Conservation (phyloP, 352 stramenopile genomes). For the Phytophthora gonapodyides region DNA sequence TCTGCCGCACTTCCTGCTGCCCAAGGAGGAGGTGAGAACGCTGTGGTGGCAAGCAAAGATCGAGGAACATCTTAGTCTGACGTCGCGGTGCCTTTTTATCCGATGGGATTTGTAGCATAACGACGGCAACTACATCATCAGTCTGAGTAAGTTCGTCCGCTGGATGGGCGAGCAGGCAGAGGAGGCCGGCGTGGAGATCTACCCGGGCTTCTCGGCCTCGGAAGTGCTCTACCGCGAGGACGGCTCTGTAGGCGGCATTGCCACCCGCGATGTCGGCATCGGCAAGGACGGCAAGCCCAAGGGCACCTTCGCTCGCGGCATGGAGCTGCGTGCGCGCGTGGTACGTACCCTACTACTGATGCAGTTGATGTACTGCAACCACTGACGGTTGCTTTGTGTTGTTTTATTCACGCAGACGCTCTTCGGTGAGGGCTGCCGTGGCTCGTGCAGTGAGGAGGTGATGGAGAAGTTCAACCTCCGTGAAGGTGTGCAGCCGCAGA, state of each 20-base stretch:
- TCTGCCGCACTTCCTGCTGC: slow-evolving; percentile 94
- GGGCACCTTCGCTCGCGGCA: slow-evolving; percentile 96
- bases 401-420: slow-evolving; percentile 87
- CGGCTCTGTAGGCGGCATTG: slow-evolving; percentile 92
- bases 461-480: slow-evolving; percentile 97
- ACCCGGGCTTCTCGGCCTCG: slow-evolving; percentile 97
- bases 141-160: slow-evolving; percentile 95
- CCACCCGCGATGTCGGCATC: slow-evolving; percentile 98
- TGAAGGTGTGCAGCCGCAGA: slow-evolving; percentile 91
- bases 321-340: slow-evolving; percentile 95
- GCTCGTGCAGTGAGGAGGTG: slow-evolving; percentile 96
- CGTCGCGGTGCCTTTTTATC: slow-evolving; percentile 8
- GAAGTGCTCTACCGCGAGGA: slow-evolving; percentile 91
- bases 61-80: not conserved
- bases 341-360: slow-evolving; percentile 30
- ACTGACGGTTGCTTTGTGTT: slow-evolving; percentile 13
- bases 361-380: not conserved
- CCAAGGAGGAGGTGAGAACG: slow-evolving; percentile 82
- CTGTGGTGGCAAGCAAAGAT: slow-evolving; percentile 4
- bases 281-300: slow-evolving; percentile 96
- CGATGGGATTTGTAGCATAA: slow-evolving; percentile 89
- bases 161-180: slow-evolving; percentile 97
- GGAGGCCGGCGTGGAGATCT: slow-evolving; percentile 99
- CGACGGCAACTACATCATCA: slow-evolving; percentile 99
- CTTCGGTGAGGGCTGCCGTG: slow-evolving; percentile 98